Percentiles rank a stretch among this genome's conserved stretches.
Evolutionary conservation across 805 yeast species (phyloP).

Genomic region (Saccharomycopsis fibuligera): DNA sequence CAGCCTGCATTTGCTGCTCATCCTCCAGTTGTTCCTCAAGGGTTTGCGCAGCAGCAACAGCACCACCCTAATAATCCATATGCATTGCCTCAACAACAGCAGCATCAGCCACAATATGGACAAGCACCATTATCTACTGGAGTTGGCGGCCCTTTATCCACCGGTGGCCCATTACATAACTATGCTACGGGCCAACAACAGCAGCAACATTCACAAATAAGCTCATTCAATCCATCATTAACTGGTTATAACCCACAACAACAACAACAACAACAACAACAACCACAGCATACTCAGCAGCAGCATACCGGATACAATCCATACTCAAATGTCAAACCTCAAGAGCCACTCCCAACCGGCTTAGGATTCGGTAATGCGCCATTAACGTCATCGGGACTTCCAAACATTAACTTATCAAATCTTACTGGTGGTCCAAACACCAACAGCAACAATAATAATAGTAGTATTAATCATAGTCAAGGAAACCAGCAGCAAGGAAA

Average conservation of each 20-base stretch:
- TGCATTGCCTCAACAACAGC: slow-evolving; percentile 33
- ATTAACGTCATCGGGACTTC: neutral
- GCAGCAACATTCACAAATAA: slow-evolving; percentile 7
- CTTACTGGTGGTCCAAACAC: neutral
- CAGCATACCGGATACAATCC: neutral
- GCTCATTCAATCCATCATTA: slow-evolving; percentile 15
- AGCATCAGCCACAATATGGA: slow-evolving; percentile 12
- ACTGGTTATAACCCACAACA: slow-evolving; percentile 10
- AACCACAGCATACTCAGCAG: slow-evolving; percentile 16
- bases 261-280: slow-evolving; percentile 14
- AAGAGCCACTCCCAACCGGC: slow-evolving; percentile 14
- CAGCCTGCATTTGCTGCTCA: slow-evolving; percentile 28
- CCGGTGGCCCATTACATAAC: neutral
- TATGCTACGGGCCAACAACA: neutral
- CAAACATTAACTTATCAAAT: neutral
- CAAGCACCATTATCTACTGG: neutral
- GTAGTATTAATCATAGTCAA: neutral
- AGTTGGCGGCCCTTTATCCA: neutral
- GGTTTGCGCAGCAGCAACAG: neutral
- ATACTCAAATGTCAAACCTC: slow-evolving; percentile 1
- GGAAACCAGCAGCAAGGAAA: neutral
- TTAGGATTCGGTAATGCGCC: slow-evolving; percentile 17
- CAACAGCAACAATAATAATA: neutral
- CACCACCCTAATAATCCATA: neutral
- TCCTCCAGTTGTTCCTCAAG: slow-evolving; percentile 40